Base-by-base conservation (phyloP, 1,284 basidiomycete genomes). In the Takashimella tepidaria region DNA sequence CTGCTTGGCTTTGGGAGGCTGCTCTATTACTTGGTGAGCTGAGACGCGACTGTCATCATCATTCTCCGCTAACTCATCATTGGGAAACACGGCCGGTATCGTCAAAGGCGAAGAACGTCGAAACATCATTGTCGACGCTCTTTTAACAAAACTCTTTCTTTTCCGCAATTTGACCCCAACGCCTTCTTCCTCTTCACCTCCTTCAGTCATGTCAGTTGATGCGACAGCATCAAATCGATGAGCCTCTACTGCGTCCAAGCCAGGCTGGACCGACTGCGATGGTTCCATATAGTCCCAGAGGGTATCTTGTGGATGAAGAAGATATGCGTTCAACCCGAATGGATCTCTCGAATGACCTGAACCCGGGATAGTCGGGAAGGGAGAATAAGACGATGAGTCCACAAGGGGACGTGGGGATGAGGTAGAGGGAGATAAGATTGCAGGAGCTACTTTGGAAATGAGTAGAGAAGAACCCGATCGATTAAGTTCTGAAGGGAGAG, bases 311-410 rank as follows among this genome's bases (percentile, higher is more conserved):
- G 72, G 70, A 47, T 65, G 63, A 2, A 74, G 57, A 1, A 74
- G 64, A 54, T 58, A 74, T 1, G 63, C 60, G 48, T 74, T 66
- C 5, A 74, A 56, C 3, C 64, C 66, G 47, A 68, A 68, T 0
- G 72, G 70, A 54, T 74, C 72, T 2, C 58, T 24, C 4, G 56
- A 51, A 40, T 53, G 49, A 10, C 22, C 19, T 12, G 58, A 51
- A 21, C 59, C 63, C 13, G 63, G 60, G 47, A 73, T 60, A 4
- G 60, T 57, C 0, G 72, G 72, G 53, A 69, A 73, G n/a, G 72
- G 72, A 6, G 69, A 69, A 55, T 72, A 73, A 5, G 69, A 65
- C 13, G 60, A 58, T 19, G 63, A 54, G 31, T 64, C 60, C 43
- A 67, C 49, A 19, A 64, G 31, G 8, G 31, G 31, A 8, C 31